phyloP scores from a whole-genome alignment of 2,329 filamentous ascomycete species.

The Hypocrella siamensis region DNA sequence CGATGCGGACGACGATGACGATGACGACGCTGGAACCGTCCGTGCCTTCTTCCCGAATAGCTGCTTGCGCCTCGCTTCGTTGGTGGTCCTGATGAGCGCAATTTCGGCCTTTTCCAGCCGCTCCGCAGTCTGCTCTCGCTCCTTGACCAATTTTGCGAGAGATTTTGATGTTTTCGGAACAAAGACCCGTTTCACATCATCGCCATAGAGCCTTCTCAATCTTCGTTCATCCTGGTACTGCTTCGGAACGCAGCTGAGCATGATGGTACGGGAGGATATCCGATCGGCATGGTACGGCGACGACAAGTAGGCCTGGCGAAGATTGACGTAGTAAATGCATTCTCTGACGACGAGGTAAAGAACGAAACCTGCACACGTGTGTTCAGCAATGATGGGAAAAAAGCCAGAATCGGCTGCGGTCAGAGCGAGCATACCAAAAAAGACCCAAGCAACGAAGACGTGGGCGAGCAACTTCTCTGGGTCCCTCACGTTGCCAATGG shows the following conservation, averaged over 20 bases:
- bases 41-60: constrained; percentile 1
- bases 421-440: constrained; percentile 28
- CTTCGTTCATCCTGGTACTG: constrained; percentile 64
- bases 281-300: constrained; percentile 72
- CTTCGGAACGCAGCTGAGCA: constrained; percentile 73
- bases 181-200: constrained; percentile 72
- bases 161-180: constrained; percentile 62
- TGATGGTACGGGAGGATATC: constrained; percentile 77
- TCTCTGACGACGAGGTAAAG: constrained; percentile 81
- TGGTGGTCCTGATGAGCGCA: constrained; percentile 66
- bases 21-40: not conserved
- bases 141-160: constrained; percentile 64
- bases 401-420: not conserved
- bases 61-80: constrained; percentile 47
- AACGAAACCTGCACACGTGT: constrained; percentile 50
- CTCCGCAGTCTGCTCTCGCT: constrained; percentile 66
- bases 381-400: not conserved
- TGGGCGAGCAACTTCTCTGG: constrained; percentile 61
- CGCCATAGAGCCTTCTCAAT: constrained; percentile 66
- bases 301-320: constrained; percentile 82
- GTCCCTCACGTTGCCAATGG: constrained; percentile 59
- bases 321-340: constrained; percentile 78
- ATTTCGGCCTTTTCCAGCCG: constrained; percentile 79
- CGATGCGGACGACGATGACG: too few relatives aligned
- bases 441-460: constrained; percentile 65